Evolutionary conservation across 2,329 filamentous ascomycete genomes (phyloP), one percentile per base, ranked within the genome.

Genomic region (Scedosporium boydii): DNA sequence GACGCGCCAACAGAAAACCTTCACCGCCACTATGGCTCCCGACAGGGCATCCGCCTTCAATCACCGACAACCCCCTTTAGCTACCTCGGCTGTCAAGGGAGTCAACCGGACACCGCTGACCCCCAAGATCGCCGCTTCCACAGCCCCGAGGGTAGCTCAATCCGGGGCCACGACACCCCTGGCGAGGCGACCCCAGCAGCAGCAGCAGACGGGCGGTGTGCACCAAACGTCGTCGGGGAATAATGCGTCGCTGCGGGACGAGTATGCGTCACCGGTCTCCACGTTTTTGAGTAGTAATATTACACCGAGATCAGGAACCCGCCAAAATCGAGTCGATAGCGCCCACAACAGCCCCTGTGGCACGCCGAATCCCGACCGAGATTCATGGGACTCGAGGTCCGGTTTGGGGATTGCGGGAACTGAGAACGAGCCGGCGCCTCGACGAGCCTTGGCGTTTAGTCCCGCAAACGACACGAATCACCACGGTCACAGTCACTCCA

Each of bases 301-400:
- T 70, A 96, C 92, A 3, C 90, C 91, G 59, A 85, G 92, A 66
- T 91, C 91, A 7, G 88, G 88, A 7, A 80, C 86, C 58, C 83
- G 92, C 65, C 90, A 86, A 71, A 86, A 79, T 67, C 86, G 91
- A 67, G 83, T 87, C 63, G 86, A 90, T 71, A 91, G 88, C 72
- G 75, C 82, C 27, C 82, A 80, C 63, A 83, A 82, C 38, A 91
- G 91, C 1, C 87, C 90, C 3, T 83, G 74, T 65, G 81, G 78
- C 63, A 88, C 85, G 0, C 85, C 86, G 4, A 82, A 74, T 58
- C 70, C 71, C 0, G 79, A 82, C 67, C 16, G 70, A 73, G 44
- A 62, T 18, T 53, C 51, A 23, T 58, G 53, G 53, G 53, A 59
- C 14, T 44, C 38, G 21, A n/a, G 60, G 23, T 56, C 34, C 10